phyloP scores from a whole-genome alignment of 306 rosid genomes.

The Oxytropis ochrocephala region DNA sequence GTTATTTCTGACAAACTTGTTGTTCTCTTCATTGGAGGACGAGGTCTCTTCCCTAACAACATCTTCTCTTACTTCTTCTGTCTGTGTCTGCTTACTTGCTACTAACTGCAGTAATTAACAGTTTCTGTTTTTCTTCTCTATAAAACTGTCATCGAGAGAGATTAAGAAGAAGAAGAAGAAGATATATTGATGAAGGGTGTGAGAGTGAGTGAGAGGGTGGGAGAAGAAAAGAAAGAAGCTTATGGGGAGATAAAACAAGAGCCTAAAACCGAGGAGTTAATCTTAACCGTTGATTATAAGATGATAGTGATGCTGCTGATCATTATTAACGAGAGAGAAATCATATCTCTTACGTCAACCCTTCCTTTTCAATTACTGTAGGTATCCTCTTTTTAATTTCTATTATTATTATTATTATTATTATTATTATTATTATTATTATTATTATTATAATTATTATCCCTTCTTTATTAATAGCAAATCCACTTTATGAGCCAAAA shows the following conservation, averaged over 20 bases:
- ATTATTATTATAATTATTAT: too few species aligned
- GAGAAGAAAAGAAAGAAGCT: constrained; percentile 10
- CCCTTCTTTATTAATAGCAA: too few species aligned
- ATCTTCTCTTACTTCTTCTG: constrained; percentile 25
- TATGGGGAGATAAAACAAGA: constrained; percentile 44
- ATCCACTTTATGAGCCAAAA: too few species aligned
- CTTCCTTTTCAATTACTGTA: not conserved
- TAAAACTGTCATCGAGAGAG: not conserved
- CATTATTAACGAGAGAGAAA: constrained; percentile 22
- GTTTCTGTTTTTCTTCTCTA: not conserved
- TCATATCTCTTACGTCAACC: constrained; percentile 35
- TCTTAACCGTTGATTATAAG: constrained; percentile 46
- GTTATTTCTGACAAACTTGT: constrained; percentile 77
- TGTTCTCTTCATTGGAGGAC: constrained; percentile 76
- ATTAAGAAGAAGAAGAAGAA: not conserved
- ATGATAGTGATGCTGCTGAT: constrained; percentile 6
- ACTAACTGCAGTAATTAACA: not conserved
- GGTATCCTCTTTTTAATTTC: not conserved
- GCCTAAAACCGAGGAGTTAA: constrained; percentile 49
- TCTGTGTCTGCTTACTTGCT: not conserved
- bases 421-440: too few species aligned
- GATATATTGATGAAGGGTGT: not conserved
- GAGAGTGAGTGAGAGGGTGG: not conserved
- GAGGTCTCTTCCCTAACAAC: constrained; percentile 80
- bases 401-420: not conserved